Conservation (phyloP, 441 rosid species). For the Erysimum cheiri region DNA sequence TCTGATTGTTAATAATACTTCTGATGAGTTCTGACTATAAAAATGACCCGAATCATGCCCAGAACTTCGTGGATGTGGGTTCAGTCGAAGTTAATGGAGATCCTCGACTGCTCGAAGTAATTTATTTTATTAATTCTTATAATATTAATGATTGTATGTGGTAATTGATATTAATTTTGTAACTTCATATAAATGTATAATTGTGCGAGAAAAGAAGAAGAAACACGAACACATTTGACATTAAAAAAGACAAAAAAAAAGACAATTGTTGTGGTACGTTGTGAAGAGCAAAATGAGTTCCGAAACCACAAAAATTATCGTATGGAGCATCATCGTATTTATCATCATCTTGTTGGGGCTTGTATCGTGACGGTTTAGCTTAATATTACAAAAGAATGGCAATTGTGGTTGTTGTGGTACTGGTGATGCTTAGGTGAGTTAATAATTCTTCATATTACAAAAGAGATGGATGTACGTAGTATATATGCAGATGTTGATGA, state of each 20-base stretch:
- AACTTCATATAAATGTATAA: constrained; percentile 8
- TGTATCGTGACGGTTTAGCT: constrained; percentile 3
- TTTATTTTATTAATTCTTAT: background rate
- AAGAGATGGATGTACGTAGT: background rate
- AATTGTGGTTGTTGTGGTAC: background rate
- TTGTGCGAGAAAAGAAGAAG: background rate
- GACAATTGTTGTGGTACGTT: background rate
- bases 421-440: background rate
- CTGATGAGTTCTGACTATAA: too few relatives aligned
- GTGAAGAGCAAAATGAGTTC: constrained; percentile 13
- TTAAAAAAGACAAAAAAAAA: background rate
- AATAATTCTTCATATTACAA: too few relatives aligned
- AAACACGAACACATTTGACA: background rate
- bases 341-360: constrained; percentile 5
- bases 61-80: background rate
- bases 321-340: background rate
- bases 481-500: background rate
- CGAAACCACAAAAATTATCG: constrained; percentile 14
- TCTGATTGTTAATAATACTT: background rate
- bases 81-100: constrained; percentile 2
- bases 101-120: constrained; percentile 10
- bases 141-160: too few relatives aligned
- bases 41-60: background rate
- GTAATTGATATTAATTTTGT: background rate
- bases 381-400: constrained; percentile 1